A percentile compares a stretch with the other conserved stretches of the same genome.
phyloP scores from a whole-genome alignment of 1,284 basidiomycete species.

The Moesziomyces aphidis region DNA sequence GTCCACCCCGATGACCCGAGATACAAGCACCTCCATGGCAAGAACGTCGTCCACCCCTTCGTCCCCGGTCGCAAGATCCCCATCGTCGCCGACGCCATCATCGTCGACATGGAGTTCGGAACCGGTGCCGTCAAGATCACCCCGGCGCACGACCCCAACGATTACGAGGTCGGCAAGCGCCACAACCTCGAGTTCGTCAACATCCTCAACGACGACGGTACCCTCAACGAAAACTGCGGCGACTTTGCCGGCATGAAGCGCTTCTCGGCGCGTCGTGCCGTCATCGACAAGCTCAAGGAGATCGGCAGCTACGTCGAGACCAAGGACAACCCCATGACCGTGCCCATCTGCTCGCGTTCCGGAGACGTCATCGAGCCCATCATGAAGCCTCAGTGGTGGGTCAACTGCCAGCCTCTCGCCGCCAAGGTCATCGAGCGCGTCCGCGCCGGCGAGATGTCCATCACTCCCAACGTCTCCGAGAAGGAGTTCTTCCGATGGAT shows the following conservation, averaged over 20 bases:
- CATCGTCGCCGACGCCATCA: constrained; percentile 85
- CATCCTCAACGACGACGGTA: constrained; percentile 96
- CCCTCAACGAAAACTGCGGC: constrained; percentile 91
- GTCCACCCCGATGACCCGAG: constrained; percentile 93
- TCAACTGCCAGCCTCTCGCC: constrained; percentile 90
- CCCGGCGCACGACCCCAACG: constrained; percentile 97
- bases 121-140: constrained; percentile 99
- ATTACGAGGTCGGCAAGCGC: constrained; percentile 92
- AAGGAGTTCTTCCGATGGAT: constrained; percentile 98
- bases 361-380: constrained; percentile 96
- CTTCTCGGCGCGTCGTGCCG: constrained; percentile 88
- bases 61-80: constrained; percentile 82
- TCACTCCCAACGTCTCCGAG: constrained; percentile 86
- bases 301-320: constrained; percentile 88
- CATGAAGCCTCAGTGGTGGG: constrained; percentile 99
- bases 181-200: constrained; percentile 94
- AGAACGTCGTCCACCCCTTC: constrained; percentile 92
- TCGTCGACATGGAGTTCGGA: constrained; percentile 95
- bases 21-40: constrained; percentile 96
- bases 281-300: constrained; percentile 87
- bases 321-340: constrained; percentile 75
- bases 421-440: constrained; percentile 78
- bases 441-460: constrained; percentile 71
- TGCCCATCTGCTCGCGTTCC: constrained; percentile 66
- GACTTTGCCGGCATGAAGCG: constrained; percentile 81